These are phyloP conservation scores for Cucurbita argyrosperma DNA, from an alignment of 306 rosid species.

Conservation along the genomic window DNA sequence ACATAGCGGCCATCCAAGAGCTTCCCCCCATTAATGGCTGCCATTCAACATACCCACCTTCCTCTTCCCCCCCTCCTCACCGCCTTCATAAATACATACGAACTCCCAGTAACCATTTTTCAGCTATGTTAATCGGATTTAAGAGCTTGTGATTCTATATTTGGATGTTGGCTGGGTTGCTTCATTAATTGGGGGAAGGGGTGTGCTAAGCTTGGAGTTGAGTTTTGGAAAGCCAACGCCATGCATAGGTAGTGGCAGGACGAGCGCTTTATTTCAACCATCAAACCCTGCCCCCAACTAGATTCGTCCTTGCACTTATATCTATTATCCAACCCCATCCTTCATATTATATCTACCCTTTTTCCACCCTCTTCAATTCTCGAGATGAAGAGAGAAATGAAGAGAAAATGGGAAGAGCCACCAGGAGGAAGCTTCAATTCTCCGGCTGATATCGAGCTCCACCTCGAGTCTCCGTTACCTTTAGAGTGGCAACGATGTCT, in stretches of 20 bases:
- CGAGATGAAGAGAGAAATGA: not conserved
- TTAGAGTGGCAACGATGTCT: slow-evolving; percentile 68
- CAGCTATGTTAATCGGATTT: not conserved
- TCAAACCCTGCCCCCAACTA: slow-evolving; percentile 7
- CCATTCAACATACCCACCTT: slow-evolving; percentile 3
- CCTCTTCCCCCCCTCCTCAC: slow-evolving; percentile 4
- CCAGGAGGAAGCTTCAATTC: slow-evolving; percentile 23
- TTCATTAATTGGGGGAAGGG: not conserved
- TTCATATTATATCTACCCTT: not conserved
- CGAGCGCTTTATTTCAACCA: not conserved
- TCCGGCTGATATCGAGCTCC: slow-evolving; percentile 32
- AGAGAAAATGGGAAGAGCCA: slow-evolving; percentile 17
- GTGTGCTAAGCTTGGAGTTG: not conserved
- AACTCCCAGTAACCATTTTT: not conserved
- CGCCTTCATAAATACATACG: slow-evolving; percentile 1
- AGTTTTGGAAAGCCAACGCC: not conserved
- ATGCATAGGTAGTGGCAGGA: not conserved
- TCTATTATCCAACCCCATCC: not conserved
- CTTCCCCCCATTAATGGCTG: slow-evolving; percentile 3
- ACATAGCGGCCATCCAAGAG: not conserved
- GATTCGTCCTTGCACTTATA: slow-evolving; percentile 3
- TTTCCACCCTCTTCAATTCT: not conserved
- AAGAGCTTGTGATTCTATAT: not conserved
- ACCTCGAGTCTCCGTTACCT: slow-evolving; percentile 47
- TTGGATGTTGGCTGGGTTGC: not conserved